A percentile compares a stretch with the other conserved stretches of the same genome.
These are phyloP conservation scores for Triangularia verruculosa DNA, from an alignment of 2,329 filamentous ascomycete species.

Conservation along the genomic window DNA sequence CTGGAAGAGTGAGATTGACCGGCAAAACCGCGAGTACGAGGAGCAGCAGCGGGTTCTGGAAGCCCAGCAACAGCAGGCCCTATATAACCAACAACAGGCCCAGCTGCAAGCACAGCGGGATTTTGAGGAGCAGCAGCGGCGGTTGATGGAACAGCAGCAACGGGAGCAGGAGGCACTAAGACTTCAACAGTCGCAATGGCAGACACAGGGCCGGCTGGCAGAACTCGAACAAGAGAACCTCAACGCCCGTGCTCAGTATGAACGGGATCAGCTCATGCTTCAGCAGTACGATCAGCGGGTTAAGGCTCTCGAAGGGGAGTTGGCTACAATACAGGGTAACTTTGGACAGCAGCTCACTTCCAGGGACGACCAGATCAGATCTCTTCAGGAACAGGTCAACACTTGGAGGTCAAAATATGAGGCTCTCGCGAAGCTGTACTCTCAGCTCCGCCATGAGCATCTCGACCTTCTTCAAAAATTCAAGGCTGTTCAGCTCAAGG, in stretches of 20 bases:
- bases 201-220: conserved; percentile 92
- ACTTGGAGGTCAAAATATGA: conserved; percentile 98
- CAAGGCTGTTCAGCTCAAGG: conserved; percentile 93
- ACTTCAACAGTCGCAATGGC: conserved; percentile 84
- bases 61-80: conserved; percentile 78
- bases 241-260: conserved; percentile 90
- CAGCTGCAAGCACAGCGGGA: conserved; percentile 83
- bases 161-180: conserved; percentile 87
- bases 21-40: conserved; percentile 92
- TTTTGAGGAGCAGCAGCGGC: conserved; percentile 94
- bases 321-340: conserved; percentile 77
- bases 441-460: conserved; percentile 91
- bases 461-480: conserved; percentile 93
- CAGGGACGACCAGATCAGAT: conserved; percentile 90
- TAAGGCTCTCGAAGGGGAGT: conserved; percentile 86
- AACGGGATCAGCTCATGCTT: conserved; percentile 94
- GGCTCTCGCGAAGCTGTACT: conserved; percentile 93
- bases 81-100: conserved; percentile 76
- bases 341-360: conserved; percentile 81
- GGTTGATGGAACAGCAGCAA: conserved; percentile 83
- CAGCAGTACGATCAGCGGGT: conserved; percentile 95
- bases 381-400: conserved; percentile 94
- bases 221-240: conserved; percentile 95
- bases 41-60: conserved; percentile 88
- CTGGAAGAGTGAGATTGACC: conserved; percentile 89